Conservation (phyloP, 1,284 basidiomycete genomes). For the Cutaneotrichosporon mucoides region DNA sequence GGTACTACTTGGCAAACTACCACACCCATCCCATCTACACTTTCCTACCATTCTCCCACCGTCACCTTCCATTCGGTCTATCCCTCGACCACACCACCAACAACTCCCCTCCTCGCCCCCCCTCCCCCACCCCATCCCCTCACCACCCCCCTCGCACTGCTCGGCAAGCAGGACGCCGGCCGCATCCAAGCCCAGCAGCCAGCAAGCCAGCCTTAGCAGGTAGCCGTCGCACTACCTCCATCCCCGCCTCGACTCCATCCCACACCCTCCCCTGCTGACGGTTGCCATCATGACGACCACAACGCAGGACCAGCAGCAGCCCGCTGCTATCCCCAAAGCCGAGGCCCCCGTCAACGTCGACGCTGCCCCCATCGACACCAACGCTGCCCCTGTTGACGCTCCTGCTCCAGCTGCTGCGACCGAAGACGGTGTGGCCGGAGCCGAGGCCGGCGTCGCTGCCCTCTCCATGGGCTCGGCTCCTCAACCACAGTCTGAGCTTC, state of each 20-base stretch:
- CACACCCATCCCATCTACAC: too few species aligned
- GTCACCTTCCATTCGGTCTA: too few species aligned
- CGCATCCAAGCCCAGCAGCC: neutral
- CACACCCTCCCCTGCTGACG: neutral
- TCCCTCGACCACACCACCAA: neutral
- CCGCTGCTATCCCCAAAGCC: neutral
- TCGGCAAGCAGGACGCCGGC: slow-evolving; percentile 1
- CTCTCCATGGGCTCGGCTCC: slow-evolving; percentile 6
- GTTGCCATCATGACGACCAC: slow-evolving; percentile 7
- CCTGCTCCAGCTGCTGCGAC: slow-evolving; percentile 1
- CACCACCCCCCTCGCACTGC: neutral
- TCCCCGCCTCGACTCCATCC: neutral
- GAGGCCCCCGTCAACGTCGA: neutral
- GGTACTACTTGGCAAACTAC: too few species aligned
- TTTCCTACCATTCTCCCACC: neutral
- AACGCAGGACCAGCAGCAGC: slow-evolving; percentile 1
- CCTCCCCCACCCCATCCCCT: neutral
- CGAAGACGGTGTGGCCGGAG: slow-evolving; percentile 12
- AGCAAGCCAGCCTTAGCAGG: neutral
- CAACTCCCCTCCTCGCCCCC: neutral
- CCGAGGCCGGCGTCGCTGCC: slow-evolving; percentile 15
- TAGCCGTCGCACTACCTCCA: neutral
- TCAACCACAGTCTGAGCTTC: slow-evolving; percentile 28
- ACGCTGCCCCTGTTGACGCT: neutral
- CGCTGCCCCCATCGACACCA: neutral